Evolutionary conservation across 345 rosid genomes (phyloP).

Genomic region (Fremontodendron californicum): DNA sequence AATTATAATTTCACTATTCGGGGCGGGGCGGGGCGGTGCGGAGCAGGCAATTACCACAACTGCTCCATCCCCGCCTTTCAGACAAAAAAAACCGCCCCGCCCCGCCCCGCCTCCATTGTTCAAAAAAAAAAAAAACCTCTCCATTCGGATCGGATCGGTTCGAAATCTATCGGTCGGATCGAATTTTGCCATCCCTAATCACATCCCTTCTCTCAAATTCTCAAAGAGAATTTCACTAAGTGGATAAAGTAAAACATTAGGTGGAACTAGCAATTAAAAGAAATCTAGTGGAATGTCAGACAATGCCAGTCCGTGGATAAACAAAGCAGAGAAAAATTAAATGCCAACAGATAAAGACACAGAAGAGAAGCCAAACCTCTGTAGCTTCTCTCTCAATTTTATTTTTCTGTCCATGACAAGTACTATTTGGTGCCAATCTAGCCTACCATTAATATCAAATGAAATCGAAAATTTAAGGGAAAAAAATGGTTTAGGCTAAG

Average conservation of each 20-base stretch:
- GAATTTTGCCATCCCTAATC: too few species aligned
- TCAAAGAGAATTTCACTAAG: not conserved
- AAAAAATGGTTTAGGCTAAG: not conserved
- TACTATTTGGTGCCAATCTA: not conserved
- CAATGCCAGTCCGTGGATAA: conserved; percentile 28
- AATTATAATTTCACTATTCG: too few species aligned
- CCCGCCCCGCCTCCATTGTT: too few species aligned
- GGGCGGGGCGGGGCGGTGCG: too few species aligned
- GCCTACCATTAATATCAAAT: not conserved
- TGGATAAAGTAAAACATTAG: not conserved
- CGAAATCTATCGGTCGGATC: too few species aligned
- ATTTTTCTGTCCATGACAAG: not conserved
- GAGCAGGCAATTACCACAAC: too few species aligned
- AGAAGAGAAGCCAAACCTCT: conserved; percentile 21
- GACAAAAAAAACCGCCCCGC: too few species aligned
- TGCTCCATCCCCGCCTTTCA: too few species aligned
- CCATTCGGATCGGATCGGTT: too few species aligned
- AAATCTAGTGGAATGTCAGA: conserved; percentile 55
- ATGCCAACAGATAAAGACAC: conserved; percentile 22
- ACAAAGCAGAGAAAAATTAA: conserved; percentile 13
- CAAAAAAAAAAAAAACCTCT: too few species aligned
- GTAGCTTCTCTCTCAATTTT: conserved; percentile 4
- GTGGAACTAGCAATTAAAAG: conserved; percentile 17
- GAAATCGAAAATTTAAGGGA: not conserved
- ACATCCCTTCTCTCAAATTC: not conserved